These are phyloP conservation scores for Hebeloma cylindrosporum DNA, from an alignment of 768 basidiomycete genomes.

Conservation along the genomic window DNA sequence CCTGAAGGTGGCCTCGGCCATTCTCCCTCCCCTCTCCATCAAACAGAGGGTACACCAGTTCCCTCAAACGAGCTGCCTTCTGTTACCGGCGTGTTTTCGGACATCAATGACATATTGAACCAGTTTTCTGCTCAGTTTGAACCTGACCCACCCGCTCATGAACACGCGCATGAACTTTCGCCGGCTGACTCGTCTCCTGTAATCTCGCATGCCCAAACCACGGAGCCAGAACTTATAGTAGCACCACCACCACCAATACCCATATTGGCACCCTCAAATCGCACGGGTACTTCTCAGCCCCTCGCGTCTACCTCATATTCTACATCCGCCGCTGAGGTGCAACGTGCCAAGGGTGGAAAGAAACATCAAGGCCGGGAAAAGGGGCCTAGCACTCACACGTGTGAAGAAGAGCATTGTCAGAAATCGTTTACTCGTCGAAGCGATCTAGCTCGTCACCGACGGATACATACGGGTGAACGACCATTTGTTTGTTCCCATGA, in stretches of 20 bases:
- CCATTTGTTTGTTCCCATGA: conserved; percentile 73
- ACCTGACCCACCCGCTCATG: conserved; percentile 47
- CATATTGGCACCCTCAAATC: conserved; percentile 38
- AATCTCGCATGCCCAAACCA: conserved; percentile 42
- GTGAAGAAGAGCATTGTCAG: conserved; percentile 70
- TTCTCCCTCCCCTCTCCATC: conserved; percentile 35
- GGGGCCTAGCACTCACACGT: conserved; percentile 54
- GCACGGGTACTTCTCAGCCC: conserved; percentile 33
- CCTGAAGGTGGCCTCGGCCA: conserved; percentile 27
- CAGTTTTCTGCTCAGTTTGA: conserved; percentile 74
- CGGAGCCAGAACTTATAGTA: conserved; percentile 28
- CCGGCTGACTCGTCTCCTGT: conserved; percentile 50
- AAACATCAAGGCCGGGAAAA: conserved; percentile 47
- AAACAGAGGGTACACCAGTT: conserved; percentile 29
- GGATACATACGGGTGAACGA: conserved; percentile 89
- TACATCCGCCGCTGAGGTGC: conserved; percentile 24
- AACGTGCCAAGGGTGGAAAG: conserved; percentile 35
- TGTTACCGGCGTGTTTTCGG: conserved; percentile 60
- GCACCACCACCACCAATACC: conserved; percentile 24
- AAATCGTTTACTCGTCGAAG: conserved; percentile 84
- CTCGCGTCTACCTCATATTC: conserved; percentile 54
- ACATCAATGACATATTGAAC: conserved; percentile 75
- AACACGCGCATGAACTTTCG: conserved; percentile 39
- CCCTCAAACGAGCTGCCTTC: conserved; percentile 45
- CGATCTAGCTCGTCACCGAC: conserved; percentile 81